These are phyloP conservation scores for Lichina pygmaea DNA, from an alignment of 495 filamentous ascomycete genomes.

Conservation along the genomic window DNA sequence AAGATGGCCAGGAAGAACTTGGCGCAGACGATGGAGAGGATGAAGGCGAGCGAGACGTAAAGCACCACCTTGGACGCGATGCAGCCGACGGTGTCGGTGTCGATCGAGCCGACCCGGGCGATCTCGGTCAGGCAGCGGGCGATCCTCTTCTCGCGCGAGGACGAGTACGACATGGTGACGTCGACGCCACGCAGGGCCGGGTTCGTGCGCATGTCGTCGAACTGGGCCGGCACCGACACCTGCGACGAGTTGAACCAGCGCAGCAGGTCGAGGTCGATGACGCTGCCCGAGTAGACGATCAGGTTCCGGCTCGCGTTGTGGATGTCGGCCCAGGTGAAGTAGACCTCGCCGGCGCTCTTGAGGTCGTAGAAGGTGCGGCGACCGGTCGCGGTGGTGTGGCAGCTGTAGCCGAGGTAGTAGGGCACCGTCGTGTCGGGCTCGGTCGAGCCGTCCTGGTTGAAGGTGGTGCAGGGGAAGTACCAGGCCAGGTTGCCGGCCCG, in stretches of 20 bases:
- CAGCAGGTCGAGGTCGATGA: slow-evolving; percentile 77
- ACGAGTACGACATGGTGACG: slow-evolving; percentile 68
- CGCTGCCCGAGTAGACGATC: slow-evolving; percentile 77
- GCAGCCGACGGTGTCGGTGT: slow-evolving; percentile 89
- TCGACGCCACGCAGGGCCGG: slow-evolving; percentile 59
- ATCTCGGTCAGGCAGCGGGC: slow-evolving; percentile 76
- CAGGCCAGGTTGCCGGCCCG: slow-evolving; percentile 51
- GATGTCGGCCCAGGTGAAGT: slow-evolving; percentile 88
- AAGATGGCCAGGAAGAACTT: slow-evolving; percentile 76
- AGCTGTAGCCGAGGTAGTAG: slow-evolving; percentile 65
- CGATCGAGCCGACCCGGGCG: slow-evolving; percentile 83
- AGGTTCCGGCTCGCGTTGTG: slow-evolving; percentile 72
- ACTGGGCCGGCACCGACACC: slow-evolving; percentile 51
- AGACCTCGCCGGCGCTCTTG: slow-evolving; percentile 40
- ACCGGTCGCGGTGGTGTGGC: slow-evolving; percentile 46
- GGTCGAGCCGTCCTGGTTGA: slow-evolving; percentile 80
- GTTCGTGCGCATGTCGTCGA: slow-evolving; percentile 59
- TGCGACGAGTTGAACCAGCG: slow-evolving; percentile 70
- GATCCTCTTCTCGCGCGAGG: slow-evolving; percentile 43
- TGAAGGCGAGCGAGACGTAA: slow-evolving; percentile 80
- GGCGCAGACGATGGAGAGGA: slow-evolving; percentile 62
- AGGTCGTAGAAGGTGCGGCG: slow-evolving; percentile 51
- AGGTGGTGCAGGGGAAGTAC: slow-evolving; percentile 86
- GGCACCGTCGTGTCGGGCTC: slow-evolving; percentile 43
- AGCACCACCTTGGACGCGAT: slow-evolving; percentile 95